These are phyloP conservation scores for Hymenochaete sp. DNA, from an alignment of 1,284 basidiomycete species.

Conservation along the genomic window DNA sequence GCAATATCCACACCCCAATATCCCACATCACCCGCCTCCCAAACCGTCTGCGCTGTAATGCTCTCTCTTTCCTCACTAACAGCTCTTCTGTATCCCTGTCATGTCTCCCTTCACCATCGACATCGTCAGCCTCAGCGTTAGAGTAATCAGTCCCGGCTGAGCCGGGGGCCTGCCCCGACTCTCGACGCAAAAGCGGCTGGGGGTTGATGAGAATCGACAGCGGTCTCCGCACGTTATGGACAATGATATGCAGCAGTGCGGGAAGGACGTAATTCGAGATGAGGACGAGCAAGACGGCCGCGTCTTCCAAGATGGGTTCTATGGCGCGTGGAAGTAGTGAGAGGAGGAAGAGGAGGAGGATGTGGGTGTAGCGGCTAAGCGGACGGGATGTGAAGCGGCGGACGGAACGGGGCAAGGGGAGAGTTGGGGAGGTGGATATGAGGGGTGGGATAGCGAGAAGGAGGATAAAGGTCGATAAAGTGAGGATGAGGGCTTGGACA, in stretches of 20 bases:
- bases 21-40: constrained; percentile 63
- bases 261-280: constrained; percentile 52
- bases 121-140: constrained; percentile 23
- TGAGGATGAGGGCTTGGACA: constrained; percentile 29
- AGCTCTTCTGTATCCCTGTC: constrained; percentile 42
- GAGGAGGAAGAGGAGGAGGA: constrained; percentile 34
- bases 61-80: constrained; percentile 65
- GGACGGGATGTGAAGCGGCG: constrained; percentile 38
- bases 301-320: constrained; percentile 36
- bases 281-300: constrained; percentile 40
- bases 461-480: constrained; percentile 45
- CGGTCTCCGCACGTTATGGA: constrained; percentile 62
- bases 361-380: constrained; percentile 37
- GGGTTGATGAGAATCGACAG: constrained; percentile 49
- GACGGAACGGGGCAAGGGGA: constrained; percentile 37
- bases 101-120: constrained; percentile 21
- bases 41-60: constrained; percentile 56
- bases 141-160: too few relatives aligned
- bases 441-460: constrained; percentile 52
- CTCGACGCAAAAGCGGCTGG: constrained; percentile 22
- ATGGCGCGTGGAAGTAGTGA: constrained; percentile 33
- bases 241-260: constrained; percentile 54
- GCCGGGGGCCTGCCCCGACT: constrained; percentile 21
- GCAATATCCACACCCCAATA: constrained; percentile 55
- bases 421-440: constrained; percentile 43